Conservation (phyloP, 495 filamentous ascomycete genomes). For the Astrothelium subdiscretum region DNA sequence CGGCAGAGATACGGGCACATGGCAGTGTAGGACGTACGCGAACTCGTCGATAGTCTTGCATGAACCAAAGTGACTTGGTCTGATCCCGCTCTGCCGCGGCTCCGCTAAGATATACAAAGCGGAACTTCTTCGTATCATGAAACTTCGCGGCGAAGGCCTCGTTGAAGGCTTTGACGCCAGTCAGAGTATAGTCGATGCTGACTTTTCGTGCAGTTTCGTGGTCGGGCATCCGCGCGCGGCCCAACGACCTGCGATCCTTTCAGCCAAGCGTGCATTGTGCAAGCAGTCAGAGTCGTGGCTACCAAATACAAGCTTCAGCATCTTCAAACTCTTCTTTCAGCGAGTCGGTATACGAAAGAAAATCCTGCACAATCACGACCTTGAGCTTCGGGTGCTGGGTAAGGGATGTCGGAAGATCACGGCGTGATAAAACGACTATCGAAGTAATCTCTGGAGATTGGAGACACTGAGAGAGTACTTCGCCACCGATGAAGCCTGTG, state of each 20-base stretch:
- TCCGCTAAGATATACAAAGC: constrained; percentile 43
- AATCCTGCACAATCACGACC: constrained; percentile 36
- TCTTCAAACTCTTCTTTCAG: constrained; percentile 33
- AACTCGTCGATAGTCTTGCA: constrained; percentile 32
- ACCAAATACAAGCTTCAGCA: constrained; percentile 45
- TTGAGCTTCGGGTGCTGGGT: constrained; percentile 31
- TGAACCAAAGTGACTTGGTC: constrained; percentile 32
- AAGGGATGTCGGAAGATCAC: constrained; percentile 22
- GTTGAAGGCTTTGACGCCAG: constrained; percentile 33
- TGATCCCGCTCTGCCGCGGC: constrained; percentile 36
- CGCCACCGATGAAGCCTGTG: constrained; percentile 41
- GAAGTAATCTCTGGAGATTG: constrained; percentile 35
- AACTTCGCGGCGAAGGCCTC: constrained; percentile 5
- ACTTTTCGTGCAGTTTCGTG: constrained; percentile 22
- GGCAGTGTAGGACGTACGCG: too few relatives aligned
- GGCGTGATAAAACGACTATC: constrained; percentile 37
- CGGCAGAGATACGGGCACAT: too few relatives aligned
- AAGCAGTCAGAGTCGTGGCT: too few relatives aligned
- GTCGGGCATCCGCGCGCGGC: constrained; percentile 9
- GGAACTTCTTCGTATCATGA: constrained; percentile 30
- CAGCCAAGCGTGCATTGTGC: too few relatives aligned
- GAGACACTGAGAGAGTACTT: constrained; percentile 38
- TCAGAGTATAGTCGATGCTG: constrained; percentile 34
- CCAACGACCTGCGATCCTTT: background rate
- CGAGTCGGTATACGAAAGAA: constrained; percentile 30